phyloP scores from a whole-genome alignment of 2,329 filamentous ascomycete species.

The Sclerotinia glacialis region DNA sequence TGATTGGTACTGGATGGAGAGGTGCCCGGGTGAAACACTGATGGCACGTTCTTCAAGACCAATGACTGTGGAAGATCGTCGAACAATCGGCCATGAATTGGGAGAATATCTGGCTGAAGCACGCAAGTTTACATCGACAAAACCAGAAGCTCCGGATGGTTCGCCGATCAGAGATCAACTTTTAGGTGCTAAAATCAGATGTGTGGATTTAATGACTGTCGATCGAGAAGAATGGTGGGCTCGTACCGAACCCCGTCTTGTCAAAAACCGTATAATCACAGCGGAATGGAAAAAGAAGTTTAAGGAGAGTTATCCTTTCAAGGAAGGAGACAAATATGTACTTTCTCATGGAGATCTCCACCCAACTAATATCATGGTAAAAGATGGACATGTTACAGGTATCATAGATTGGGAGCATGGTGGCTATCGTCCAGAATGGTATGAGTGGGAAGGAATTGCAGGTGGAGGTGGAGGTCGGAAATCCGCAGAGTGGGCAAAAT shows the following conservation, averaged over 20 bases:
- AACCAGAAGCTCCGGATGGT: background rate
- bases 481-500: fast-evolving
- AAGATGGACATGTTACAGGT: constrained; percentile 9
- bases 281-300: background rate
- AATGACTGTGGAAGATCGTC: background rate
- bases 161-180: background rate
- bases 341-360: constrained; percentile 3
- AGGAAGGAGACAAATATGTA: background rate
- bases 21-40: background rate
- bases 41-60: too few relatives aligned
- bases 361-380: background rate
- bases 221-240: constrained; percentile 10
- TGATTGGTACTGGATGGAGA: background rate
- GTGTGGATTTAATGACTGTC: background rate
- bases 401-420: constrained; percentile 15
- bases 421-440: constrained; percentile 10
- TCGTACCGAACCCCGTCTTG: background rate
- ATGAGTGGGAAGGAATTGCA: background rate
- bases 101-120: constrained; percentile 1
- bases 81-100: background rate
- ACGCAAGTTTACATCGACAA: constrained; percentile 10
- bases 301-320: background rate
- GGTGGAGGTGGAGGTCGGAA: too few relatives aligned
- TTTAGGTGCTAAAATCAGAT: fast-evolving
- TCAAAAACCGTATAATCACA: fast-evolving